Evolutionary conservation across 768 basidiomycete species (phyloP), one percentile per base, ranked within the genome.

Genomic region (Leccinum boreale): DNA sequence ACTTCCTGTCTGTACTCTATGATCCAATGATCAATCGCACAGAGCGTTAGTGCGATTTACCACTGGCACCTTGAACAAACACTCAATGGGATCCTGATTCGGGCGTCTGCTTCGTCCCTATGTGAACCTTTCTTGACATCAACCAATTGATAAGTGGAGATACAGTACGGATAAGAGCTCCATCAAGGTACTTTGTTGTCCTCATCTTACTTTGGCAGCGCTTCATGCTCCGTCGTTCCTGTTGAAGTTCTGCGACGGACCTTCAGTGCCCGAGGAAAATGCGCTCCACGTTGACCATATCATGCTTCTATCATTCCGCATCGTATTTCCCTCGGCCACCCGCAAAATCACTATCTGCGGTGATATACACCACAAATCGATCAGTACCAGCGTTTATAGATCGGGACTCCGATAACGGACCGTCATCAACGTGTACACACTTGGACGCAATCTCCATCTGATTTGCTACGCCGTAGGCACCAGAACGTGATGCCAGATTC

Each of bases 311-410:
- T 61, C 54, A 17, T 44, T 26, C 19, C 28, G 24, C 64, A 54
- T 63, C 17, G 50, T 53, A 5, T 19, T 47, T 17, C 64, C 53
- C 28, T 51, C 49, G 12, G 49, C 54, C 24, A 59, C 59, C 11
- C 56, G 53, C 10, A 62, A 24, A 21, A 64, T 62, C 12, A 60
- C 31, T 31, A 58, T 56, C 36, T 59, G 64, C 4, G 65, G 56
- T 15, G 59, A 65, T 44, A 64, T 31, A 42, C 58, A 56, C 65
- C 58, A 26, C 17, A 33, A 44, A 52, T 19, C 14, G 14, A 19
- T 45, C 39, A 46, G 26, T 23, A 14, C 21, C 9, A 23, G 14
- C 21, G 33, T 10, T 31, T 21, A 17, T 17, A 21, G 9, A 51
- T 23, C 29, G 39, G 19, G 19, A 21, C 17, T 9, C 50, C 33